A percentile compares a stretch with the other conserved stretches of the same genome.
Evolutionary conservation across 345 rosid species (phyloP).

Genomic region (Euphorbia lathyris): DNA sequence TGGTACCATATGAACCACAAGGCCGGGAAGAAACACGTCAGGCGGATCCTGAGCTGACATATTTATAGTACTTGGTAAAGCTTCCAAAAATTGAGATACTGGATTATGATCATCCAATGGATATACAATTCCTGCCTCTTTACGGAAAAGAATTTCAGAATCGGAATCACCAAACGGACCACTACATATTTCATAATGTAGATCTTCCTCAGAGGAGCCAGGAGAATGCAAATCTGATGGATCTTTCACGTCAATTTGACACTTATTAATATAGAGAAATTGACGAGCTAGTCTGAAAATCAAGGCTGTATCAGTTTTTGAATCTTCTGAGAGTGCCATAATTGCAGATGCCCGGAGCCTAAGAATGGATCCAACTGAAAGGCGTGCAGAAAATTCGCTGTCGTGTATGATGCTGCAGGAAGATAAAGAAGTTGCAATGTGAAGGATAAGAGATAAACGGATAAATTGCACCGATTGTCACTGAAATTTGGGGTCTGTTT

Average conservation of each 20-base stretch:
- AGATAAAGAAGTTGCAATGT: constrained; percentile 27
- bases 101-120: constrained; percentile 54
- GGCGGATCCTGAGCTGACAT: constrained; percentile 37
- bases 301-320: constrained; percentile 55
- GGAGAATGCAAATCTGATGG: constrained; percentile 18
- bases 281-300: constrained; percentile 67
- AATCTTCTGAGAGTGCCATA: constrained; percentile 65
- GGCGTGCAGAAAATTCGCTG: constrained; percentile 88
- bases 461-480: too few species aligned
- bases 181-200: constrained; percentile 10
- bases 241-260: constrained; percentile 24
- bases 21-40: constrained; percentile 80
- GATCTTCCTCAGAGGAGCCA: constrained; percentile 18
- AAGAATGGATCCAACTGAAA: constrained; percentile 80
- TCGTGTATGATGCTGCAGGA: constrained; percentile 73
- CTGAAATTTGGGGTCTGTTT: too few species aligned
- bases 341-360: constrained; percentile 83
- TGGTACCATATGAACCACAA: constrained; percentile 69
- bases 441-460: background rate
- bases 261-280: constrained; percentile 48
- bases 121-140: constrained; percentile 4
- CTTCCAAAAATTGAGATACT: constrained; percentile 56
- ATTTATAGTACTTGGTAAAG: constrained; percentile 39
- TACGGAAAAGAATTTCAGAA: constrained; percentile 32
- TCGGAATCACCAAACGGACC: constrained; percentile 26